Evolutionary conservation across 1,284 basidiomycete genomes (phyloP).

Genomic region (Cryptococcus sp.): DNA sequence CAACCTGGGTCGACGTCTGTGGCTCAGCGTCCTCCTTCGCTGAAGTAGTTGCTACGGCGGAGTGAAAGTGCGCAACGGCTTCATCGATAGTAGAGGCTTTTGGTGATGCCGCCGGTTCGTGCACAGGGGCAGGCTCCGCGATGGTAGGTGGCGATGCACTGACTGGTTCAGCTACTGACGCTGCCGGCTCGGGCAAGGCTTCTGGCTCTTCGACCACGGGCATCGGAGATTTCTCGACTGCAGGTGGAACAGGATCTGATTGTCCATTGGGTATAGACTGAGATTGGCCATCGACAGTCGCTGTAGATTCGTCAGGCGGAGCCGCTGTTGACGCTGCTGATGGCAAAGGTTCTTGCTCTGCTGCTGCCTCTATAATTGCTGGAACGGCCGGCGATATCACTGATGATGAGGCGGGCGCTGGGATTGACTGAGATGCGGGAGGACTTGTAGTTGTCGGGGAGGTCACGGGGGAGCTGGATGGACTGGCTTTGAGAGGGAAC

Average conservation of each 20-base stretch:
- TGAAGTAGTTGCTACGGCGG: constrained; percentile 25
- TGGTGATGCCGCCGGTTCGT: constrained; percentile 2
- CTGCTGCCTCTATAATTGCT: background rate
- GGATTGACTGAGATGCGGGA: background rate
- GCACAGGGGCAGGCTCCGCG: background rate
- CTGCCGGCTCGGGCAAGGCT: background rate
- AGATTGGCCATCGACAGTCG: too few relatives aligned
- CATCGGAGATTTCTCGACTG: background rate
- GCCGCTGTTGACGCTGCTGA: background rate
- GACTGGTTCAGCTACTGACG: background rate
- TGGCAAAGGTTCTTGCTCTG: background rate
- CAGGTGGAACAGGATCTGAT: too few relatives aligned
- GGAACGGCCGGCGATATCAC: background rate
- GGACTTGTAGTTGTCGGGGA: constrained; percentile 6
- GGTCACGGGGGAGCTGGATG: constrained; percentile 47
- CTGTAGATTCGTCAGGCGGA: too few relatives aligned
- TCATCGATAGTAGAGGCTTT: constrained; percentile 38
- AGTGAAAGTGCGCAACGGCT: constrained; percentile 36
- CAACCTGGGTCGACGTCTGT: background rate
- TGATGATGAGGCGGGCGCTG: constrained; percentile 4
- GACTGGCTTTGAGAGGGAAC: constrained; percentile 40
- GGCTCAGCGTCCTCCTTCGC: background rate
- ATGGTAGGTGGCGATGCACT: constrained; percentile 4
- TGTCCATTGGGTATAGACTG: too few relatives aligned
- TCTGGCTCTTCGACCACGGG: constrained; percentile 11